These are phyloP conservation scores for Thamnidium elegans DNA, from an alignment of 192 early-diverging fungal species.

Conservation along the genomic window DNA sequence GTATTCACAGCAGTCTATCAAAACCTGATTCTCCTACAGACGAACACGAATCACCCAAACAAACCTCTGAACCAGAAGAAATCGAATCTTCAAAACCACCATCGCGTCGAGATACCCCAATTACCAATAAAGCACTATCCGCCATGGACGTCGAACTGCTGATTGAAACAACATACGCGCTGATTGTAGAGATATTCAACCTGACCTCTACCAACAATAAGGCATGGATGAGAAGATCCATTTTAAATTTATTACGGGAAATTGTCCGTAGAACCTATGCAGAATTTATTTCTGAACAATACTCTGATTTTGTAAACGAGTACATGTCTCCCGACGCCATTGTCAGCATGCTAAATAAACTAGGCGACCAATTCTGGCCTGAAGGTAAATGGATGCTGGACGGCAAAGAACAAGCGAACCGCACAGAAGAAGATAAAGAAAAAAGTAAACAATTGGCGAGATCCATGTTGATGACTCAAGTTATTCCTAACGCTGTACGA, in stretches of 20 bases:
- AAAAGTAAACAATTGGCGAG: conserved; percentile 20
- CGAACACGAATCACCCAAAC: background rate
- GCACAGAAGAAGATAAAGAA: conserved; percentile 30
- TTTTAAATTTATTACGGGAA: conserved; percentile 33
- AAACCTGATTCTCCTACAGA: background rate
- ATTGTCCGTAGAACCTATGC: conserved; percentile 37
- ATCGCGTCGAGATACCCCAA: background rate
- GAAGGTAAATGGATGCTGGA: conserved; percentile 21
- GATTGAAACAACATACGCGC: conserved; percentile 37
- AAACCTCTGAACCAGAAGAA: background rate
- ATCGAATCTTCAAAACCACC: background rate
- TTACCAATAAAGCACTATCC: background rate
- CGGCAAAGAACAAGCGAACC: background rate
- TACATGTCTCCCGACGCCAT: conserved; percentile 27
- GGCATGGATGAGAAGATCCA: conserved; percentile 37
- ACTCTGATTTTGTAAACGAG: conserved; percentile 26
- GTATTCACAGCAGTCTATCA: background rate
- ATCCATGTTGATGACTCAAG: conserved; percentile 14
- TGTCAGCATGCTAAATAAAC: background rate
- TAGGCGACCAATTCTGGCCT: conserved; percentile 32
- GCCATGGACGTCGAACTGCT: conserved; percentile 28
- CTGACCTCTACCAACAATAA: conserved; percentile 31
- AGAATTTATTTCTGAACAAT: conserved; percentile 29
- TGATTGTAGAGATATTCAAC: conserved; percentile 36
- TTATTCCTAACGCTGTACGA: conserved; percentile 26